phyloP scores from a whole-genome alignment of 306 rosid genomes.

The Acacia acuminata region DNA sequence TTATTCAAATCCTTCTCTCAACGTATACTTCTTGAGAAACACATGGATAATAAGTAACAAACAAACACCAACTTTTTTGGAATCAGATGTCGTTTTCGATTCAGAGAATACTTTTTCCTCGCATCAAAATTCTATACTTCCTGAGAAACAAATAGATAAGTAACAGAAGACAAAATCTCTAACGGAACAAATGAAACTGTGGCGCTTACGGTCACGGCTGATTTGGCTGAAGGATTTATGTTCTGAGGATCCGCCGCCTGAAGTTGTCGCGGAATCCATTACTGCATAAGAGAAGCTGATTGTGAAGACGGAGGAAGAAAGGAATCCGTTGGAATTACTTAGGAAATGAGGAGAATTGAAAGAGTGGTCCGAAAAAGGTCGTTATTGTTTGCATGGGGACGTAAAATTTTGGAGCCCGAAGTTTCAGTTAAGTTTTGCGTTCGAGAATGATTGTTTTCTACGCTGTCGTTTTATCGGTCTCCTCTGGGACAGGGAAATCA shows the following conservation, averaged over 20 bases:
- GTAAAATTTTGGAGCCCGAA: constrained; percentile 40
- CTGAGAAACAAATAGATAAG: constrained; percentile 29
- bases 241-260: constrained; percentile 55
- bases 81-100: no score
- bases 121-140: constrained; percentile 5
- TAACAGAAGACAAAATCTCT: neutral
- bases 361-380: constrained; percentile 39
- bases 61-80: no score
- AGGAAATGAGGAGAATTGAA: constrained; percentile 21
- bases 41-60: constrained; percentile 7
- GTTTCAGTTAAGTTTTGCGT: constrained; percentile 49
- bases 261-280: constrained; percentile 80
- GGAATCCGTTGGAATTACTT: constrained; percentile 26
- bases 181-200: neutral
- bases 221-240: constrained; percentile 68
- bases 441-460: neutral
- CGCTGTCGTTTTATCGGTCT: no score
- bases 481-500: no score
- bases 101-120: no score
- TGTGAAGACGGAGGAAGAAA: constrained; percentile 18
- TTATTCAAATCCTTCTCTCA: neutral
- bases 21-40: constrained; percentile 30
- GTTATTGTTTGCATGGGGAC: constrained; percentile 38
- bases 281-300: constrained; percentile 35
- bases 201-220: constrained; percentile 79